phyloP scores from a whole-genome alignment of 257 asterid species.

The Capsicum pubescens region DNA sequence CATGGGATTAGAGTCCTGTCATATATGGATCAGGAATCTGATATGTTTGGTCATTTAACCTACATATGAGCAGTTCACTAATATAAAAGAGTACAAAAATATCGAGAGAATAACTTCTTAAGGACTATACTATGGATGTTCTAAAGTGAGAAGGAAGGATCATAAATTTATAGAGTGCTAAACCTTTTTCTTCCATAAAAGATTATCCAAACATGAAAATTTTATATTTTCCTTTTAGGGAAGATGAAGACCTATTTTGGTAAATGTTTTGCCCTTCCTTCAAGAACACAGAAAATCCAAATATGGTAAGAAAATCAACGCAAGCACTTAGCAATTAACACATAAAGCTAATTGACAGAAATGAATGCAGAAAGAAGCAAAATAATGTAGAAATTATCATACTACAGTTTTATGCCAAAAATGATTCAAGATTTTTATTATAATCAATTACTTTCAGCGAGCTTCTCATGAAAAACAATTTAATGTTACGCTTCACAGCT shows the following conservation, averaged over 20 bases:
- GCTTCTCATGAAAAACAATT: constrained; percentile 15
- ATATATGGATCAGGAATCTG: not conserved
- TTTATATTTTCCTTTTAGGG: not conserved
- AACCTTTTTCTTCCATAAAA: not conserved
- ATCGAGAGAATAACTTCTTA: not conserved
- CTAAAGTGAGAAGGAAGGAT: constrained; percentile 1
- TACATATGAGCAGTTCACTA: not conserved
- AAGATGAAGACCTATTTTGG: not conserved
- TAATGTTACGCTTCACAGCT: not conserved
- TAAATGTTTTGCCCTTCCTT: not conserved
- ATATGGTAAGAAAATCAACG: not conserved
- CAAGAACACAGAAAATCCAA: not conserved
- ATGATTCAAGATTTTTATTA: not conserved
- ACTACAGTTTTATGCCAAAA: constrained; percentile 18
- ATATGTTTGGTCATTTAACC: not conserved
- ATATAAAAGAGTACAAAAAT: not conserved
- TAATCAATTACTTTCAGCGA: constrained; percentile 4
- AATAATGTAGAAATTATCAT: not conserved
- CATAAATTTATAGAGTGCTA: not conserved
- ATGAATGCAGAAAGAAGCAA: constrained; percentile 10
- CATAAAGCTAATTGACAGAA: not conserved
- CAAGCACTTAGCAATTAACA: not conserved
- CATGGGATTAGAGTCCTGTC: not conserved
- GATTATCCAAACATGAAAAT: not conserved
- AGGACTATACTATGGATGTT: not conserved